Base-by-base conservation (phyloP, 2,329 filamentous ascomycete species). In the Colletotrichum tabaci region DNA sequence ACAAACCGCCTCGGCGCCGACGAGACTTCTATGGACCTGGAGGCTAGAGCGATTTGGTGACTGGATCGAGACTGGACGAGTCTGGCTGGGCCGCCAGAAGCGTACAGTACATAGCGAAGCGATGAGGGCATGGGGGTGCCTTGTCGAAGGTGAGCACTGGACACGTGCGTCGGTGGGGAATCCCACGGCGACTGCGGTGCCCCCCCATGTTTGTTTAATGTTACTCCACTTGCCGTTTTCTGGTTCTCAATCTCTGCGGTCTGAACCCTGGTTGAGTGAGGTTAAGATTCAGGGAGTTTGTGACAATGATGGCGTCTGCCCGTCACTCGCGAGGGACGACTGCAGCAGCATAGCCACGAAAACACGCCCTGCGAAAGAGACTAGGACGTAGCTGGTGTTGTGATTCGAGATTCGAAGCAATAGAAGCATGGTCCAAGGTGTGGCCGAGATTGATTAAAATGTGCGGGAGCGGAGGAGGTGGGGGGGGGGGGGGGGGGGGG, bases 331-430 rank as follows among this genome's bases (percentile, higher is more conserved):
- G 26, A 49, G 9, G n/a, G 23, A 23, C 35, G 49, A 44, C 16
- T 58, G 38, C 47, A 53, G 35, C 35, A 53, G 65, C 68, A 68
- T 46, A 60, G 68, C 68, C 65, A 71, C 68, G 15, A 42, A 63
- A 53, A n/a, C 23, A 38, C 61, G n/a, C 35, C 26, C 8, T 16
- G 21, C 18, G 21, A 8, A 40, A 49, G 9, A 35, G 15, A 30
- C 63, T 40, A 67, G 26, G 7, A 52, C 16, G 44, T 47, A 6
- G 38, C 38, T 52, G 50, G 57, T n/a, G 64, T 62, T 16, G 52
- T 67, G 21, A 55, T 49, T 38, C 40, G 56, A 62, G 64, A 55
- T 49, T 38, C 40, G 56, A 62, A 57, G 21, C 18, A 38, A 21
- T 35, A 58, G 68, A 62, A 67, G 38, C 50, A 50, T 58, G 30